phyloP scores from a whole-genome alignment of 2,329 filamentous ascomycete species.

The Exophiala phaeomuriformis region DNA sequence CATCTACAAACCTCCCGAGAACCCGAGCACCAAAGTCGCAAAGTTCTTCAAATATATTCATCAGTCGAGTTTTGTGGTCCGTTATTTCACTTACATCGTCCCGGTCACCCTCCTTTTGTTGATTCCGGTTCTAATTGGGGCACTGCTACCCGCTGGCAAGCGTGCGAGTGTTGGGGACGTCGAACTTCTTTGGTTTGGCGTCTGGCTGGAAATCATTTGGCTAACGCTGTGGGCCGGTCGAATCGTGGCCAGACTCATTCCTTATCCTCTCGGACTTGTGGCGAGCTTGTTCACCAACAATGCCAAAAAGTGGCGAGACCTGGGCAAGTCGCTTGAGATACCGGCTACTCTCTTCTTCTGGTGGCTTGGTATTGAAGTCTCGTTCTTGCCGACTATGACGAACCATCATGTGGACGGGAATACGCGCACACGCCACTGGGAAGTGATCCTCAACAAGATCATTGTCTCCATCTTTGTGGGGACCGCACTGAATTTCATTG shows the following conservation, averaged over 20 bases:
- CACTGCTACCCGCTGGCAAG: conserved; percentile 46
- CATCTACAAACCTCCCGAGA: conserved; percentile 57
- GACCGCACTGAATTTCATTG: conserved; percentile 69
- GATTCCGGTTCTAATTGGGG: conserved; percentile 61
- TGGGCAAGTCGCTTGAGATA: conserved; percentile 77
- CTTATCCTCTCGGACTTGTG: conserved; percentile 53
- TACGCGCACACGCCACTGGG: conserved; percentile 56
- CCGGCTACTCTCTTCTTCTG: conserved; percentile 84
- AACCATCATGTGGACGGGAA: conserved; percentile 53
- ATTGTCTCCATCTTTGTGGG: conserved; percentile 79
- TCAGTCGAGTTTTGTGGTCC: conserved; percentile 57
- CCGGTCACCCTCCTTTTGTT: conserved; percentile 59
- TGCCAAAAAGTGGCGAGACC: conserved; percentile 85
- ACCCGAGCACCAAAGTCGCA: conserved; percentile 55
- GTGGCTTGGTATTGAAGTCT: conserved; percentile 79
- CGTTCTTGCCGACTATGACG: conserved; percentile 75
- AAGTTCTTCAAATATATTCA: conserved; percentile 60
- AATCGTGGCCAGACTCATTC: conserved; percentile 58
- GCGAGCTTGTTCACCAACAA: conserved; percentile 77
- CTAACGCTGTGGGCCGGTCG: conserved; percentile 75
- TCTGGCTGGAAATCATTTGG: conserved; percentile 94
- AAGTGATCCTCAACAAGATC: conserved; percentile 72
- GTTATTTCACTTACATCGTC: conserved; percentile 65
- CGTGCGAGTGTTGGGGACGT: conserved; percentile 65
- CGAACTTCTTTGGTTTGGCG: conserved; percentile 77